Base-by-base conservation (phyloP, 441 rosid genomes). In the Corymbia citriodora region DNA sequence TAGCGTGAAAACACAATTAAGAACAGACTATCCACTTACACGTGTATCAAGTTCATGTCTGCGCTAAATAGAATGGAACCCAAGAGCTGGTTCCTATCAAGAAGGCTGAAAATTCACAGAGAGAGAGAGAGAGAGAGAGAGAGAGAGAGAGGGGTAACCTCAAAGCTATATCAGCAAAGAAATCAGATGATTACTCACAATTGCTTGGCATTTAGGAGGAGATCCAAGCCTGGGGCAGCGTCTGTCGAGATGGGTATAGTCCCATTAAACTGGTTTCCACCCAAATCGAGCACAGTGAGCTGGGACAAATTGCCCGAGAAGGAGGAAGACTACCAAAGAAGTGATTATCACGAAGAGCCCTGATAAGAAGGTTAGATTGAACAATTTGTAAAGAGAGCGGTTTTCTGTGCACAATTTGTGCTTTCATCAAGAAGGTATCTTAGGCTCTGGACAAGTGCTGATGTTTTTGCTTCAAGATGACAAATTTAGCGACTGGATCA, bases 311-410 rank as follows among this genome's bases (percentile, higher is more conserved):
- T 96, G 40, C 99, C 98, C 89, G 81, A 72, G 99, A 94, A 53
- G 97, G 91, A 11, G 99, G 99, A 88, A 98, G 95, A 63, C 70
- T 90, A 54, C 98, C 99, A 0, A 95, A 95, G 88, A 97, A 96
- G 88, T 97, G 95, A 93, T 97, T 98, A 12, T 97, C 95, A 92
- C 95, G 96, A 92, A 98, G 94, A 74, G 99, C 99, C 95, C 99
- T 97, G 94, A 82, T 49, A 93, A 91, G 61, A 82, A 89, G 52
- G 50, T 23, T 31, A 63, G 70, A 29, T 27, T 63, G 31, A 27
- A 63, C 17, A 12, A 6, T 40, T 57, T 21, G 29, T 10, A 57
- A 9, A 57, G 29, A 23, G 13, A 55, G 23, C 59, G 25, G 25
- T 55, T 55, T 55, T 8, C 59, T 55, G 59, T 19, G 59, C 59